Evolutionary conservation across 2,329 filamentous ascomycete species (phyloP).

Genomic region (Curvularia spicifera): DNA sequence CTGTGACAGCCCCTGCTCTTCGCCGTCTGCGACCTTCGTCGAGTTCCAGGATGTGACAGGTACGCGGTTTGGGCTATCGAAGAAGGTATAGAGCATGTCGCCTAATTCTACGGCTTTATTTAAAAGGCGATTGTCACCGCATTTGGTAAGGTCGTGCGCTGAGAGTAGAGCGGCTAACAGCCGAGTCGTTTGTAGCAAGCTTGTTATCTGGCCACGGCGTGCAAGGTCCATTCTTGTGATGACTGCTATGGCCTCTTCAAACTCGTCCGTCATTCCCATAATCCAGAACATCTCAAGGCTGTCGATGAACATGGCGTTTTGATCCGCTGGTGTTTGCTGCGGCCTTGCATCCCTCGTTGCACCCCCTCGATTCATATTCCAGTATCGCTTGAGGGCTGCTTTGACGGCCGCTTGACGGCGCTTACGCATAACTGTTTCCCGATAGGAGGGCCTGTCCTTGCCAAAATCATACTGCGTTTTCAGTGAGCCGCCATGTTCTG

Average conservation of each 20-base stretch:
- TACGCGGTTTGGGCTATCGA: constrained; percentile 70
- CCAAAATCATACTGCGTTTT: constrained; percentile 6
- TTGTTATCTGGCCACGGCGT: not conserved
- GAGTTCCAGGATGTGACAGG: constrained; percentile 55
- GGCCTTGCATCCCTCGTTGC: not conserved
- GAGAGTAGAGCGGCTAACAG: not conserved
- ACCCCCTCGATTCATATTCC: constrained; percentile 69
- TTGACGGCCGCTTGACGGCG: constrained; percentile 71
- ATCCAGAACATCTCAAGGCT: constrained; percentile 3
- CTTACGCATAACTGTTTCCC: constrained; percentile 60
- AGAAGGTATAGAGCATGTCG: constrained; percentile 67
- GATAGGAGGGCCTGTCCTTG: not conserved
- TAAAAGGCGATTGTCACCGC: constrained; percentile 54
- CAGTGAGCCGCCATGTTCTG: too few species aligned
- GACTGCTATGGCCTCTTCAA: not conserved
- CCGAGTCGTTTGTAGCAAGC: not conserved
- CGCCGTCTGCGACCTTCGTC: constrained; percentile 21
- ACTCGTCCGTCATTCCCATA: constrained; percentile 4
- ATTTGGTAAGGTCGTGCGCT: constrained; percentile 1
- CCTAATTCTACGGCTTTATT: constrained; percentile 67
- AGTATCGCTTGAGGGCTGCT: constrained; percentile 74
- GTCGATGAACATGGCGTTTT: not conserved
- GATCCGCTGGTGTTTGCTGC: not conserved
- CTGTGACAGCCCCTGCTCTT: constrained; percentile 43
- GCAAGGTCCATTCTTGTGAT: not conserved